These are phyloP conservation scores for Lachnellula suecica DNA, from an alignment of 2,329 filamentous ascomycete genomes.

Conservation along the genomic window DNA sequence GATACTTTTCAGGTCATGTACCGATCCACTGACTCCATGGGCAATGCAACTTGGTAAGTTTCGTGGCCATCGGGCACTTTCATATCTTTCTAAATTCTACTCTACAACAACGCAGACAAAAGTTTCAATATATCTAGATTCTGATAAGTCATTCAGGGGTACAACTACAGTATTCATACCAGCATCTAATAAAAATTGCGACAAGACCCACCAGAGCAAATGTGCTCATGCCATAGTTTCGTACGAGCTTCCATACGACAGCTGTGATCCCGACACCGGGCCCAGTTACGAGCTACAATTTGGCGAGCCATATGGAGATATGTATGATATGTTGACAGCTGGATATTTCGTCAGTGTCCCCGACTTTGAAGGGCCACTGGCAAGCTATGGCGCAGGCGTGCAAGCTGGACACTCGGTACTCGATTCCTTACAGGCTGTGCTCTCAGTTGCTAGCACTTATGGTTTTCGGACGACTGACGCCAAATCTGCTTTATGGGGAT, in stretches of 20 bases:
- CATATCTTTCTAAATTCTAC: too few relatives aligned
- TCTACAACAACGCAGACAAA: too few relatives aligned
- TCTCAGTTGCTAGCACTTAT: too few relatives aligned
- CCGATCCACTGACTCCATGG: conserved; percentile 1
- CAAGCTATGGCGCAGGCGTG: conserved; percentile 11
- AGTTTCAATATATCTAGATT: too few relatives aligned
- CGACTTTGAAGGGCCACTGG: conserved; percentile 21
- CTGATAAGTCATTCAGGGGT: too few relatives aligned
- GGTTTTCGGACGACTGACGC: too few relatives aligned
- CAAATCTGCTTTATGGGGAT: too few relatives aligned
- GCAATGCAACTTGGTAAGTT: conserved; percentile 3
- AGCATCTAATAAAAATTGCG: background rate
- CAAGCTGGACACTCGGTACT: conserved; percentile 14
- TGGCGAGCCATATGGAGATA: background rate
- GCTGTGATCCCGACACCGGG: background rate
- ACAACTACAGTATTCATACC: conserved; percentile 10
- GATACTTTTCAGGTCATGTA: conserved; percentile 27
- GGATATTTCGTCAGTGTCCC: conserved; percentile 20
- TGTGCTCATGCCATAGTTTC: conserved; percentile 3
- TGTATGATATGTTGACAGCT: conserved; percentile 1
- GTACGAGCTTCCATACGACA: conserved; percentile 10
- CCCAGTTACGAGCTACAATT: conserved; percentile 8
- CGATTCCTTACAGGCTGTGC: conserved; percentile 17
- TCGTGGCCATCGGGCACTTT: too few relatives aligned
- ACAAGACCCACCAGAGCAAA: background rate